Conservation (phyloP, 352 stramenopile species). For the Achlya hypogyna region DNA sequence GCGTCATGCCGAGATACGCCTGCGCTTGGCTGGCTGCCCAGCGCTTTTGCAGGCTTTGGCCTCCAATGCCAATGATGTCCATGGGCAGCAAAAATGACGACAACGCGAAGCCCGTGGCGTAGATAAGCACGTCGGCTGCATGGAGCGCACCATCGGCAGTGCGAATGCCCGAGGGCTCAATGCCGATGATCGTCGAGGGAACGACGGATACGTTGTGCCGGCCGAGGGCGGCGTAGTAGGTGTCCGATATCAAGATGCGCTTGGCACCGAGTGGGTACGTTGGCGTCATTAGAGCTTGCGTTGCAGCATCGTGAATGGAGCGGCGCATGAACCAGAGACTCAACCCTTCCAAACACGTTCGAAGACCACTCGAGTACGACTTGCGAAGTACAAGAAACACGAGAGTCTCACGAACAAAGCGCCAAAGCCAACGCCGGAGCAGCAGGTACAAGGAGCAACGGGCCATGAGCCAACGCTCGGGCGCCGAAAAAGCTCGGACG, state of each 20-base stretch:
- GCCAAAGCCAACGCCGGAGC: background rate
- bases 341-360: background rate
- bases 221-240: conserved; percentile 9
- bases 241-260: conserved; percentile 20
- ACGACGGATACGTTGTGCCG: conserved; percentile 19
- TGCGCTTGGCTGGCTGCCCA: background rate
- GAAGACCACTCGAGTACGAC: background rate
- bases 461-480: background rate
- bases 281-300: conserved; percentile 12
- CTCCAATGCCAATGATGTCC: background rate
- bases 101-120: background rate
- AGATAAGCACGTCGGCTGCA: conserved; percentile 21
- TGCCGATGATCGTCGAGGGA: background rate
- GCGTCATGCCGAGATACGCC: background rate
- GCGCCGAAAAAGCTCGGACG: background rate
- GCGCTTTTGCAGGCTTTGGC: background rate
- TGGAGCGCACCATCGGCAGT: conserved; percentile 15
- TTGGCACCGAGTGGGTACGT: conserved; percentile 22
- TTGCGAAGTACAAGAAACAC: background rate
- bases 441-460: background rate
- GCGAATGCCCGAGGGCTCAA: background rate
- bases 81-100: background rate
- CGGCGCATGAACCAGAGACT: background rate
- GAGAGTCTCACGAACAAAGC: background rate
- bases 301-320: background rate